Evolutionary conservation across 805 yeast species (phyloP), one percentile per base, ranked within the genome.

Genomic region (Wickerhamomyces strasburgensis): DNA sequence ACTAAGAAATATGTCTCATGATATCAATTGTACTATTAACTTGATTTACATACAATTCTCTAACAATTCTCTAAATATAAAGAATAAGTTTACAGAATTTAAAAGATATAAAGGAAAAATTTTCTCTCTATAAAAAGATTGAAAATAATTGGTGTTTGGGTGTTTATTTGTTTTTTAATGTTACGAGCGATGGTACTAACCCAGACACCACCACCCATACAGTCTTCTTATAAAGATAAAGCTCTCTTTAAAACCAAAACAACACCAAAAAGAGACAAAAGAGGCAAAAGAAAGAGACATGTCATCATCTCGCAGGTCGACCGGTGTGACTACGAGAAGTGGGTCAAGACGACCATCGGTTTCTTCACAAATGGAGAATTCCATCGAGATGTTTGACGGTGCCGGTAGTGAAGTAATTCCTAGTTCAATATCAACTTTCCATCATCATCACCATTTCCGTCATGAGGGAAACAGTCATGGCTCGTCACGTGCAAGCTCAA

Each of bases 341-440:
- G 31, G 37, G 6, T 55, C 66, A 10, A 56, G 60, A 43, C 55
- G 67, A 3, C 51, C 56, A 3, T 59, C 66, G 0, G 49, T 62
- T 6, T 50, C 57, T 3, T 52, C 61, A 4, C 38, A 60, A 58
- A 19, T 27, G 13, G 85, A 76, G 33, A 81, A 81, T 55, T 75
- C 64, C 49, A 68, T 75, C 14, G 94, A 84, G 56, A 76, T 81
- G 65, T 84, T 72, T 56, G 77, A 85, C 3, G 94, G 94, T 35
- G 89, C 84, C 1, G 82, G 84, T 1, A 73, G 84, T 3, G 86
- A 80, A 46, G 73, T 78, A 31, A 75, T 84, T 30, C 94, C 94
- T 3, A 78, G 87, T 14, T 81, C 90, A 1, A 79, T 84, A 43
- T 75, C 85, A 0, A 75, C 88, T 3, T 80, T 84, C 53, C 90